Evolutionary conservation across 306 rosid species (phyloP), one percentile per base, ranked within the genome.

Genomic region (Phaseolus lunatus): DNA sequence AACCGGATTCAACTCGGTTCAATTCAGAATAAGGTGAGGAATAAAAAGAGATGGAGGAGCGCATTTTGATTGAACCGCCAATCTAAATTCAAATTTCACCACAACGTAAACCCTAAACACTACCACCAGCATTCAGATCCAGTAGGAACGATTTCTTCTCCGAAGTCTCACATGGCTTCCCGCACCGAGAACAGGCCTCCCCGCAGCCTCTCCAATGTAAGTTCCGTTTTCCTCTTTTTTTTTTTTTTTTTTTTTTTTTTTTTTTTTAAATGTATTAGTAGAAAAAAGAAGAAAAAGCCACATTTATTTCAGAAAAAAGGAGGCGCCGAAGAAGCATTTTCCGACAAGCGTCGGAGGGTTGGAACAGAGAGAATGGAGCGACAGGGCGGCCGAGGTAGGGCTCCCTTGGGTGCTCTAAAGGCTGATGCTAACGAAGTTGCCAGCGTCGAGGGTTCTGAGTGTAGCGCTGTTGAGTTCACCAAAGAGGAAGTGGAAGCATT

Each of bases 101-200:
- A 78, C 67, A 75, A 78, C 67, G 77, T 22, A 65, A 86, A 77
- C 96, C 90, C 93, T 82, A 88, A 80, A 23, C 39, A 1, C 5
- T 5, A 7, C 2, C 26, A 37, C 41, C 41, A 37, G 7, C 41
- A 37, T 37, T 10, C 41, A 37, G 10, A 37, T 37, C 41, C 41
- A 6, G n/a, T 47, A 5, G 9, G 27, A 22, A 0, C 7, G 13
- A 29, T 48, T 7, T 62, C 22, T 27, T 58, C 77, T 35, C 7
- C 70, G 72, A 74, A 49, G 65, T 73, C 76, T 15, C 43, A 29
- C 67, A 90, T 95, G 99, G 83, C 91, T 67, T 87, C 94, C 27
- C 92, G 99, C 11, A 91, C 85, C 85, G 96, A 95, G 89, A 95
- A 92, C 57, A 78, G 90, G 72, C 89, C 99, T 64, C 99, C 97